A percentile compares a stretch with the other conserved stretches of the same genome.
phyloP scores from a whole-genome alignment of 257 asterid species.

The Buddleja alternifolia region DNA sequence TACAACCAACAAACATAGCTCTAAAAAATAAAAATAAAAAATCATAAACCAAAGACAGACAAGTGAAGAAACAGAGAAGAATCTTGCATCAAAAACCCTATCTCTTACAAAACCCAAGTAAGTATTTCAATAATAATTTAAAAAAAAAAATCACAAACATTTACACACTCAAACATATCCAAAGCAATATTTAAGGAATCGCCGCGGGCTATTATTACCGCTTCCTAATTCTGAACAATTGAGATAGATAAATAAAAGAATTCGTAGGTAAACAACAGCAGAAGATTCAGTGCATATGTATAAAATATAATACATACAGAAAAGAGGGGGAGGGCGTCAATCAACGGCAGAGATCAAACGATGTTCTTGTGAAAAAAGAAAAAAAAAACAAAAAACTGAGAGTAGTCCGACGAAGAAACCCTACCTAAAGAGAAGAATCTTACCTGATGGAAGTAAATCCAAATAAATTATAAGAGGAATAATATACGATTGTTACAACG shows the following conservation, averaged over 20 bases:
- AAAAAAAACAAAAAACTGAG: neutral
- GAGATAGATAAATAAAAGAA: neutral
- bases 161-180: neutral
- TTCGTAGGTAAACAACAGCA: neutral
- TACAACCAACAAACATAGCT: neutral
- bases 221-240: neutral
- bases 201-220: too few relatives aligned
- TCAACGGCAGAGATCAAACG: neutral
- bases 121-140: neutral
- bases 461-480: neutral
- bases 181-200: neutral
- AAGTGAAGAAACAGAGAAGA: neutral
- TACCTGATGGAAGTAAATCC: slow-evolving; percentile 28
- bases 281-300: neutral
- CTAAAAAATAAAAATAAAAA: too few relatives aligned
- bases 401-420: slow-evolving; percentile 23
- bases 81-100: slow-evolving; percentile 9
- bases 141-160: neutral
- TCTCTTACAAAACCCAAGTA: slow-evolving; percentile 3
- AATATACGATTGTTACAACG: neutral
- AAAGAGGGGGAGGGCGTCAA: neutral
- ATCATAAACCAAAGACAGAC: neutral
- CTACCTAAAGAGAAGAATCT: slow-evolving; percentile 21
- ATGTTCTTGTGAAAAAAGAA: neutral
- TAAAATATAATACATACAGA: neutral